Evolutionary conservation across 2,329 filamentous ascomycete genomes (phyloP), one percentile per base, ranked within the genome.

Genomic region (Aureobasidium sp.): DNA sequence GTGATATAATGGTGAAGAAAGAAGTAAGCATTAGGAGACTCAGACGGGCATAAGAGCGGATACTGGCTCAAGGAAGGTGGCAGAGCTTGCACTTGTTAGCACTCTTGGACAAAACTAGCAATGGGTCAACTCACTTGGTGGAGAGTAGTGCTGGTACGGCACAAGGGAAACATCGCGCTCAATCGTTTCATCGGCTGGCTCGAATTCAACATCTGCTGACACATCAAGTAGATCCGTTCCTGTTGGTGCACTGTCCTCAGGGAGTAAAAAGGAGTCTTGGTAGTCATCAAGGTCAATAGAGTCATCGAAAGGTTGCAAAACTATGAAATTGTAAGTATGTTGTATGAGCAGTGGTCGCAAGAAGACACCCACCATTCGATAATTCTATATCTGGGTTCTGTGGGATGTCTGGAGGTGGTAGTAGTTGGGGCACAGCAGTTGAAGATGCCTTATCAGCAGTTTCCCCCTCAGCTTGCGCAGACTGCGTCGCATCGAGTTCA

Each of bases 1-100:
- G 50, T 53, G 60, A 53, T 62, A 41, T 62, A 62, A n/a, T 62
- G 60, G 20, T 62, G 60, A 7, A 62, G 10, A 4, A 55, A 62
- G 32, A 62, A 62, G 23, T 62, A 62, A 4, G 60, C 60, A 23
- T 48, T 50, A 6, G 60, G 60, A 23, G 42, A 41, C 20, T 62
- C 60, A 9, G 48, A 55, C 2, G 60, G 60, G 34, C 60, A 62
- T 7, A 62, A 36, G 1, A 62, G 50, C 17, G 60, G 60, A n/a
- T 62, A 62, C 17, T 51, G 36, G 42, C 60, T 62, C 17, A 62
- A n/a, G 6, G 60, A 55, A 2, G 27, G 60, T 13, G 60, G 60
- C 8, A 62, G 23, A 8, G 36, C 57, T 60, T 32, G 46, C 3
- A 32, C 26, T 2, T 34, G 36, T 60, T 26, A 60, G 57, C 17